Base-by-base conservation (phyloP, 2,329 filamentous ascomycete species). In the Colletotrichum tamarilloi region DNA sequence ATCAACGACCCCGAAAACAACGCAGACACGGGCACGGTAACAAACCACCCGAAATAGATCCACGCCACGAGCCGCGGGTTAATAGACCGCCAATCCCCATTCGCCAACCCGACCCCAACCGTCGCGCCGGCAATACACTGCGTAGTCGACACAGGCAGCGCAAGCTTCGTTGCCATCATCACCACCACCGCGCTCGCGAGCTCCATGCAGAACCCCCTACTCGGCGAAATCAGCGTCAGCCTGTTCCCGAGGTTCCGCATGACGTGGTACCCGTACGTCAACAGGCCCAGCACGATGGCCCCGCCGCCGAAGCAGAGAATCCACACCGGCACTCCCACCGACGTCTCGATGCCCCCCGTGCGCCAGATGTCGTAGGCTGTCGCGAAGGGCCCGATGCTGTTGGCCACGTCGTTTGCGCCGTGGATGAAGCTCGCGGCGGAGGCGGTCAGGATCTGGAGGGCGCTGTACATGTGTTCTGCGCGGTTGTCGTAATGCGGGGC, bases 181-280 rank as follows among this genome's bases (percentile, higher is more conserved):
- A 90, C 85, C 4, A 87, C 89, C 71, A 88, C 82, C 14, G 87
- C 86, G 59, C 85, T 86, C 52, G 84, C 84, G 69, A 88, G 82
- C 76, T 87, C 86, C 85, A 87, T 87, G 72, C 82, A 86, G 77
- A 85, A 87, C 12, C 88, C 88, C 73, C 88, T 83, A 4, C 84
- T 84, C 2, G 88, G 88, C 9, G 87, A 89, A 77, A 89, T 87
- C 24, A 88, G 83, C 16, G 88, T 90, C 74, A 90, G 83, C 55
- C 87, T 84, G 80, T 89, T 90, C 9, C 88, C 88, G 68, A 90
- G 84, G 59, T 86, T 86, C 64, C 87, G 84, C 87, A 90, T 90
- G 77, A 92, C 90, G 77, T 91, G 89, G 80, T 91, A 92, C 8
- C 90, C 90, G 76, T 90, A 92, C 11, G 88, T 90, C 81, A 88